Evolutionary conservation across 192 early-diverging fungal genomes (phyloP).

Genomic region (Mortierella claussenii): DNA sequence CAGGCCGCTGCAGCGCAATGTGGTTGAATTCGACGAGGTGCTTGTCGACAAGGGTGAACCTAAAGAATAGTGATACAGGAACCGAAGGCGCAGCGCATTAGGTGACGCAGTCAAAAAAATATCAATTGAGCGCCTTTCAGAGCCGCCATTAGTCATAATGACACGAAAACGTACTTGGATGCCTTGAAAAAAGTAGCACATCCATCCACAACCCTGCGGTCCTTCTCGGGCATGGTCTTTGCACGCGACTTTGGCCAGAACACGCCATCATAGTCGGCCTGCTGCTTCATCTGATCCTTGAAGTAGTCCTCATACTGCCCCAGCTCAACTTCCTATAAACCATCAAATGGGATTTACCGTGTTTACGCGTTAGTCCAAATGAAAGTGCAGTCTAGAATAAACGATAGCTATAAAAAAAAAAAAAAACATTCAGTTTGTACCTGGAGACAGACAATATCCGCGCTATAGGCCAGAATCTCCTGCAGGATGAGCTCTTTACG

Average conservation of each 20-base stretch:
- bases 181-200: conserved; percentile 95
- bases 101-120: too few species aligned
- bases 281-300: conserved; percentile 71
- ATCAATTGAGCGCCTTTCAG: background rate
- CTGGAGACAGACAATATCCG: conserved; percentile 94
- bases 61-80: conserved; percentile 37
- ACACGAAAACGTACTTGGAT: conserved; percentile 68
- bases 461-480: conserved; percentile 86
- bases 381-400: too few species aligned
- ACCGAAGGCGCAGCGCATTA: conserved; percentile 3
- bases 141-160: background rate
- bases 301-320: conserved; percentile 92
- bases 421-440: conserved; percentile 59
- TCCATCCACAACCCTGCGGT: conserved; percentile 89
- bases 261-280: conserved; percentile 87
- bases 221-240: conserved; percentile 92
- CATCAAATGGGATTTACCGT: too few species aligned
- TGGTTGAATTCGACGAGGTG: conserved; percentile 96
- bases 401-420: too few species aligned
- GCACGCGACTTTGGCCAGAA: conserved; percentile 96
- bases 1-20: conserved; percentile 84
- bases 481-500: conserved; percentile 88
- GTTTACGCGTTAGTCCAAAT: too few species aligned
- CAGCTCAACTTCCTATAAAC: conserved; percentile 85
- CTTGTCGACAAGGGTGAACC: conserved; percentile 86